Evolutionary conservation across 2,329 filamentous ascomycete species (phyloP).

Genomic region (Acrodontium crateriforme): DNA sequence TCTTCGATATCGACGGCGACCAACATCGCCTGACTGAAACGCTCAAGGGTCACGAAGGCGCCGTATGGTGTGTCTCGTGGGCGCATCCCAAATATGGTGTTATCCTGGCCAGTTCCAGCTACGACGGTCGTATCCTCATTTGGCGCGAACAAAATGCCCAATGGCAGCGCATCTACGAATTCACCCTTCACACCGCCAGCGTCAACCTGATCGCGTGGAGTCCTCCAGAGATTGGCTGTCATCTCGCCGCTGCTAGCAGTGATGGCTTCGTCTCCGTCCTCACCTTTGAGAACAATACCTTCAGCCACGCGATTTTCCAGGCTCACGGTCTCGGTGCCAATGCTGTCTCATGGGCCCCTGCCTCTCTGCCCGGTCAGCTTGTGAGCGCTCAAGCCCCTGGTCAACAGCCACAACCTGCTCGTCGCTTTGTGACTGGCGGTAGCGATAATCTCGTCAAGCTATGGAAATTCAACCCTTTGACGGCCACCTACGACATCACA

Average conservation of each 20-base stretch:
- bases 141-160: slow-evolving; percentile 66
- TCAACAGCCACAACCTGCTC: slow-evolving; percentile 37
- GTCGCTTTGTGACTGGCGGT: slow-evolving; percentile 86
- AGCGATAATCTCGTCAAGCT: slow-evolving; percentile 90
- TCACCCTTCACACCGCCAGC: slow-evolving; percentile 82
- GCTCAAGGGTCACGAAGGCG: slow-evolving; percentile 62
- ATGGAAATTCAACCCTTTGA: slow-evolving; percentile 60
- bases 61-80: slow-evolving; percentile 97
- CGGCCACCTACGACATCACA: slow-evolving; percentile 25
- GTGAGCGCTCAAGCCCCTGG: slow-evolving; percentile 48
- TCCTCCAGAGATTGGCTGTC: slow-evolving; percentile 89
- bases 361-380: slow-evolving; percentile 68
- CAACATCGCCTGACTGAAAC: slow-evolving; percentile 33
- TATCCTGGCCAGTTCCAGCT: slow-evolving; percentile 87
- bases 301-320: slow-evolving; percentile 77
- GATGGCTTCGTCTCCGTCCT: slow-evolving; percentile 89
- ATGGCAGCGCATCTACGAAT: slow-evolving; percentile 76
- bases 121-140: slow-evolving; percentile 96
- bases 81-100: slow-evolving; percentile 97
- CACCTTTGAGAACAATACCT: slow-evolving; percentile 92
- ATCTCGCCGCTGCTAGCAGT: slow-evolving; percentile 85
- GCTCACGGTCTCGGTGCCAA: slow-evolving; percentile 93
- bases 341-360: slow-evolving; percentile 88
- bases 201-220: slow-evolving; percentile 97
- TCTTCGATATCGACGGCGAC: slow-evolving; percentile 94